Evolutionary conservation across 2,329 filamentous ascomycete species (phyloP), one percentile per base, ranked within the genome.

Genomic region (Ophiostoma perfectum): DNA sequence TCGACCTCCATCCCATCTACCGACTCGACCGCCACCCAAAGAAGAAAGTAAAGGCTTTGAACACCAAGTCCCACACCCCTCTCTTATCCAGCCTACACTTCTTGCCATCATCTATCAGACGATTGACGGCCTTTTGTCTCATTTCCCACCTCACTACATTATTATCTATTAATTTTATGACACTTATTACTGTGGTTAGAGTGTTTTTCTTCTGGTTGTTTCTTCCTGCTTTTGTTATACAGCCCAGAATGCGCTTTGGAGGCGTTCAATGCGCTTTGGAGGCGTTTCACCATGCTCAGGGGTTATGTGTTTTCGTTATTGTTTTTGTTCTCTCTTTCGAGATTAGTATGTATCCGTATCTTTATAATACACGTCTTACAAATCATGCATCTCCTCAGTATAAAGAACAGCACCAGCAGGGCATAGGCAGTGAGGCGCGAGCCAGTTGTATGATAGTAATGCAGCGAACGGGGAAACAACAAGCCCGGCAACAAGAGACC

Each of bases 41-140:
- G 66, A 64, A 67, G 49, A 45, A 67, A 63, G 38, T 67, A 65
- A 38, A 14, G 27, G n/a, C n/a, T n/a, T n/a, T n/a, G n/a, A n/a
- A n/a, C 42, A 27, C 27, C 27, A 27, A 27, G 27, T 27, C 27
- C 27, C 27, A 27, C 27, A 27, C 27, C 49, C 16, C 14, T 49
- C 5, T 36, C 55, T 38, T 11, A 12, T 38, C 5, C 36, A 60
- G 4, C 55, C 55, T 14, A 38, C 5, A 38, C 49, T 55, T 27
- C 6, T 36, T 27, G 18, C 12, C 49, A 55, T 18, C 27, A 38
- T 27, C 27, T 60, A 60, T 36, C 3, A 60, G 11, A 60, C 27
- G 1, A 12, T 3, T 14, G 4, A 27, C 27, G 27, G 27, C 27
- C 27, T 36, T 12, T 39, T 38, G 55, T 38, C 27, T 12, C 27